phyloP scores from a whole-genome alignment of 1,284 basidiomycete species.

The Boletus mariae region DNA sequence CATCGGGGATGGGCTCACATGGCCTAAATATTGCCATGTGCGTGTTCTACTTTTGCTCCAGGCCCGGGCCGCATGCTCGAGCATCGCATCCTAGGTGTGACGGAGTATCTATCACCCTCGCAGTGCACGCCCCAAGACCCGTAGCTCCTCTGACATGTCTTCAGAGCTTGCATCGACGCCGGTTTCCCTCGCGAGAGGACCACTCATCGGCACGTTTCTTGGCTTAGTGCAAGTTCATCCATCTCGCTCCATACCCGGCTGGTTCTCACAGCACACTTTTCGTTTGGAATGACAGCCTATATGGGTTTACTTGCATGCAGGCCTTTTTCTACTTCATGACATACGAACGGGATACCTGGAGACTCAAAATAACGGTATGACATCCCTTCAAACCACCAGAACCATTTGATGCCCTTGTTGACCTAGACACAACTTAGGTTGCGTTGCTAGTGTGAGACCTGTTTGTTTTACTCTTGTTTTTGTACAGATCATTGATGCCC shows the following conservation, averaged over 20 bases:
- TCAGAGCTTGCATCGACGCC: neutral
- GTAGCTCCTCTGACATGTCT: constrained; percentile 14
- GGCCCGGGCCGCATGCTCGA: neutral
- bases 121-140: neutral
- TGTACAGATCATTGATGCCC: neutral
- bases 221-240: constrained; percentile 20
- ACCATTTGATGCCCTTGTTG: neutral
- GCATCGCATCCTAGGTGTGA: neutral
- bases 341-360: constrained; percentile 18
- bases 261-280: constrained; percentile 4
- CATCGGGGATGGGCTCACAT: neutral
- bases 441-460: constrained; percentile 17
- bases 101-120: neutral
- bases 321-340: constrained; percentile 30
- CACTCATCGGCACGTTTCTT: constrained; percentile 29
- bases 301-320: constrained; percentile 30
- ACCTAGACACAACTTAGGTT: constrained; percentile 16
- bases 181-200: constrained; percentile 22
- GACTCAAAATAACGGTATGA: constrained; percentile 26
- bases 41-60: neutral
- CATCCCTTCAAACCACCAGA: neutral
- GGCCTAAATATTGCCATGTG: neutral
- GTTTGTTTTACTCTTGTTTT: neutral
- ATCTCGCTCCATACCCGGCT: neutral
- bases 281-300: constrained; percentile 13